Conservation (phyloP, 805 yeast genomes). For the Suhomyces xylopsoci region DNA sequence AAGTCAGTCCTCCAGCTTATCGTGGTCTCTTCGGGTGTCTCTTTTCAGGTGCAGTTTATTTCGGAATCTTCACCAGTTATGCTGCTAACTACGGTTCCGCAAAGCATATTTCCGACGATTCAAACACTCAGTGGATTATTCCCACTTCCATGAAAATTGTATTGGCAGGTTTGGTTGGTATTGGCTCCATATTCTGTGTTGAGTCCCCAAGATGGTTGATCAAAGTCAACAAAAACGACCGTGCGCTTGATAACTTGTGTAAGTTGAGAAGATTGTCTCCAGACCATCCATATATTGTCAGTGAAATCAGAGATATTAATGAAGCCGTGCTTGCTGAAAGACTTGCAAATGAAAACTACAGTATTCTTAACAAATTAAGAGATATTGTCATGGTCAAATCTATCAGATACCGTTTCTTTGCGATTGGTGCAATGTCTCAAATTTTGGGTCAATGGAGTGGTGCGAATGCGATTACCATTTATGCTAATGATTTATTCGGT, state of each 20-base stretch:
- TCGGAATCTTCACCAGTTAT: conserved; percentile 50
- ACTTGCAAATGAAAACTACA: conserved; percentile 18
- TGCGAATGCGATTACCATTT: conserved; percentile 53
- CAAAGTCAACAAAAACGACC: conserved; percentile 38
- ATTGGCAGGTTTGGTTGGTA: conserved; percentile 44
- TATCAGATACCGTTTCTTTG: conserved; percentile 44
- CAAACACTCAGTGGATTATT: conserved; percentile 48
- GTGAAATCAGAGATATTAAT: conserved; percentile 51
- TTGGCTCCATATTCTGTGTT: conserved; percentile 42
- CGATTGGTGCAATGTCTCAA: conserved; percentile 42
- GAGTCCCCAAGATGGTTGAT: conserved; percentile 55
- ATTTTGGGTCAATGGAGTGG: conserved; percentile 60
- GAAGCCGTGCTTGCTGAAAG: conserved; percentile 42
- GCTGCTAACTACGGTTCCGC: conserved; percentile 53
- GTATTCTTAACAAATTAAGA: conserved; percentile 18
- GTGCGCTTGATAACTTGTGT: conserved; percentile 38
- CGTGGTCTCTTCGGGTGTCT: conserved; percentile 53
- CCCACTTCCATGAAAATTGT: conserved; percentile 50
- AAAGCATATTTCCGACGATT: conserved; percentile 34
- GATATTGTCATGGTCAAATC: conserved; percentile 38
- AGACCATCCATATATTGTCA: conserved; percentile 48
- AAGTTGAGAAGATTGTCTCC: conserved; percentile 43
- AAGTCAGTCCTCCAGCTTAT: conserved; percentile 49
- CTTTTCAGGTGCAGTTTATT: conserved; percentile 56
- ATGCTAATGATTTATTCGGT: conserved; percentile 49